Conservation (phyloP, 352 stramenopile genomes). For the Pythium sp. region DNA sequence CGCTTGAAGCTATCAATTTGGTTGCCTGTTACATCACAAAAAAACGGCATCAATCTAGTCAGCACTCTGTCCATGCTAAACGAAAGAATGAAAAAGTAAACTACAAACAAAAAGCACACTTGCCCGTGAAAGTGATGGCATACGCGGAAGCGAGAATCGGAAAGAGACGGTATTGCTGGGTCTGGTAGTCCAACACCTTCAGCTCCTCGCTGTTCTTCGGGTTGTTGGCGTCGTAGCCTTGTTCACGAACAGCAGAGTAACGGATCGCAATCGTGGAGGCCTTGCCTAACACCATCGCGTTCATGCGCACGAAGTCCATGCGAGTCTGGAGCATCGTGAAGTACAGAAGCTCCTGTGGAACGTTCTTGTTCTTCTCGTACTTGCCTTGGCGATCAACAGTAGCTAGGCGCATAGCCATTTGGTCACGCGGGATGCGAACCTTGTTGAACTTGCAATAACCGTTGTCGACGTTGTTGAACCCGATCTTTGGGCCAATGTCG, state of each 20-base stretch:
- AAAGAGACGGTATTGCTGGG: constrained; percentile 94
- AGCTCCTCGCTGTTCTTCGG: constrained; percentile 55
- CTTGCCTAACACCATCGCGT: constrained; percentile 29
- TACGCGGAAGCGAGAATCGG: constrained; percentile 90
- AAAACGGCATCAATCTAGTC: neutral
- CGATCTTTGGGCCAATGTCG: constrained; percentile 58
- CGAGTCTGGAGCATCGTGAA: neutral
- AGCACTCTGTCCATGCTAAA: neutral
- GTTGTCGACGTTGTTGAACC: neutral
- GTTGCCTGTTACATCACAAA: neutral
- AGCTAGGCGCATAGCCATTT: neutral
- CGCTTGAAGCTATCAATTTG: neutral
- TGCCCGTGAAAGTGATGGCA: constrained; percentile 26
- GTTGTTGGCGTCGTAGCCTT: constrained; percentile 72
- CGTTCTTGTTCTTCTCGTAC: neutral
- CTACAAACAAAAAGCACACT: neutral
- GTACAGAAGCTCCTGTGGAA: neutral
- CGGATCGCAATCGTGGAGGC: constrained; percentile 91
- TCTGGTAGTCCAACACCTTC: constrained; percentile 94
- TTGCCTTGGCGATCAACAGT: neutral
- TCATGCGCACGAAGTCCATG: neutral
- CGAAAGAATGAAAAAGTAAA: no score
- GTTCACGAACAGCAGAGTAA: constrained; percentile 91
- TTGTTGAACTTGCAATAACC: neutral
- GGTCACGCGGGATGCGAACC: neutral